Evolutionary conservation across 202 grass and related monocot genomes (phyloP).

Genomic region (Alloteropsis angusta): DNA sequence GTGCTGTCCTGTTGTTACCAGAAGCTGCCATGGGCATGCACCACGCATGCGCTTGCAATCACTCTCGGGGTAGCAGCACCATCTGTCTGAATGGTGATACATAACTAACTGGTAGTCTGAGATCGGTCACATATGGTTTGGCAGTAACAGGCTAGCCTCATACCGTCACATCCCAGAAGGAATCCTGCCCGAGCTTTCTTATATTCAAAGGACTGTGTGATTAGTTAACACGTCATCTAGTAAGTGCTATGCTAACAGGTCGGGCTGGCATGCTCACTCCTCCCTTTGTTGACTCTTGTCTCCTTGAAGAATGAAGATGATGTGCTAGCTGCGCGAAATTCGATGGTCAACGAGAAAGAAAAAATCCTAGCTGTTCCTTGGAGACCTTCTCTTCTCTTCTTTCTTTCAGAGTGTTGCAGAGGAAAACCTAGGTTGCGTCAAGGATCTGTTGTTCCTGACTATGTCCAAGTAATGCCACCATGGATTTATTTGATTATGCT

Average conservation of each 20-base stretch:
- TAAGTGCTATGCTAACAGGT: neutral
- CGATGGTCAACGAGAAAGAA: too few species aligned
- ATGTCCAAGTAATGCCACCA: too few species aligned
- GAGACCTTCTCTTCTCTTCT: neutral
- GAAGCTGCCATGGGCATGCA: neutral
- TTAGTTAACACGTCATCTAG: neutral
- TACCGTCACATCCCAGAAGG: neutral
- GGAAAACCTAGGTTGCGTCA: too few species aligned
- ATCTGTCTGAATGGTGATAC: conserved; percentile 11
- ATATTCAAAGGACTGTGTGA: neutral
- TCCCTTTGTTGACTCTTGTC: conserved; percentile 22
- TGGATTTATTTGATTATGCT: too few species aligned
- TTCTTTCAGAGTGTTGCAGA: too few species aligned
- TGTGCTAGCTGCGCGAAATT: too few species aligned
- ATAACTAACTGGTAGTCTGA: conserved; percentile 1
- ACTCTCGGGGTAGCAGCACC: neutral
- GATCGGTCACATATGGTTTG: conserved; percentile 14
- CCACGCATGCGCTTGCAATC: neutral
- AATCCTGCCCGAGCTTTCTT: conserved; percentile 1
- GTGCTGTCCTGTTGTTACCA: neutral
- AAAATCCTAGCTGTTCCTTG: neutral
- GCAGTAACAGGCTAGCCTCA: neutral
- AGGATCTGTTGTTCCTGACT: too few species aligned
- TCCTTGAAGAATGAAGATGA: neutral
- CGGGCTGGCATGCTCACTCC: conserved; percentile 18